Conservation (phyloP, 169 alveolate genomes). For the Neospora caninum region DNA sequence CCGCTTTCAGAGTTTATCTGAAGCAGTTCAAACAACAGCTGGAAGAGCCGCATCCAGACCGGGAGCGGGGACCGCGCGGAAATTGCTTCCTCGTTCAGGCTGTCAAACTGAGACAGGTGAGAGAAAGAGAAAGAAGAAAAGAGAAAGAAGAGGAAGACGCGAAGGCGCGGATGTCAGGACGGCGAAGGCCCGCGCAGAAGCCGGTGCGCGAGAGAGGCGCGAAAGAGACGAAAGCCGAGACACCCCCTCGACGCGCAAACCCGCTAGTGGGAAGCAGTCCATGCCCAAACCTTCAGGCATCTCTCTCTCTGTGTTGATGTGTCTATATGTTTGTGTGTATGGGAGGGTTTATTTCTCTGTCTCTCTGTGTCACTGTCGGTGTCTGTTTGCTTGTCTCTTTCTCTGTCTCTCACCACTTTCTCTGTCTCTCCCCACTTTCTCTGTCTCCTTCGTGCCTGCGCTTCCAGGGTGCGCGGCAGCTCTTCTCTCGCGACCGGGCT, state of each 20-base stretch:
- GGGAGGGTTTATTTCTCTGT: neutral
- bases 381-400: neutral
- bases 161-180: neutral
- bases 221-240: no score
- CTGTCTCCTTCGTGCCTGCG: neutral
- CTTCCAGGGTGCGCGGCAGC: neutral
- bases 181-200: neutral
- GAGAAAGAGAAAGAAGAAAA: neutral
- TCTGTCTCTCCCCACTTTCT: neutral
- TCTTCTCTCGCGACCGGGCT: neutral
- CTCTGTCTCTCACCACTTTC: neutral
- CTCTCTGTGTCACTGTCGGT: neutral
- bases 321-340: no score
- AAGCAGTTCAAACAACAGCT: neutral
- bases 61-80: slow-evolving; percentile 43
- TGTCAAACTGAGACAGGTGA: slow-evolving; percentile 12
- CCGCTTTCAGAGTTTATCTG: neutral
- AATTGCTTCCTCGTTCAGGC: slow-evolving; percentile 42
- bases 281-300: neutral
- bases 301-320: neutral
- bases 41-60: slow-evolving; percentile 37
- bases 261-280: no score
- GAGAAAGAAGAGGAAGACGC: neutral
- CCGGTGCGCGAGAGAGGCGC: neutral
- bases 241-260: no score